Base-by-base conservation (phyloP, 164 flowering plant genomes). In the Liquidambar formosana region DNA sequence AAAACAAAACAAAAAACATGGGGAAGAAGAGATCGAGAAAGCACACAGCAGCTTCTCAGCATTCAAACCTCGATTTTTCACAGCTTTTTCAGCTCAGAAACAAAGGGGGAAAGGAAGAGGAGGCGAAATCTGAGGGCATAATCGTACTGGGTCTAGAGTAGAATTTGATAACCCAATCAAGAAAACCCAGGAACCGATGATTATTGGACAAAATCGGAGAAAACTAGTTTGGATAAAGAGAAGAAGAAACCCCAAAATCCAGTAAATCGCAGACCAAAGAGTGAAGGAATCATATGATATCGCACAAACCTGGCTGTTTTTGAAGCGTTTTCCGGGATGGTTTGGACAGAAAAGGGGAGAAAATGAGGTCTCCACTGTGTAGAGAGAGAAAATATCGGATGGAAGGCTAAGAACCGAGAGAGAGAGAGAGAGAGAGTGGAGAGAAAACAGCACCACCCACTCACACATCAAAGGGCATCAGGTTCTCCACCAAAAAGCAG, bases 391-490 rank as follows among this genome's bases (percentile, higher is more conserved):
- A 33, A 33, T 33, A 33, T 33, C 41, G 41, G 41, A 33, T 33
- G 6, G 41, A 2, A 33, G 6, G 6, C 41, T 33, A 33, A 33
- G 6, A 33, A 33, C 41, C 41, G 43, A 41, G 28, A 61, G 53
- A 12, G 65, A 41, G 56, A 58, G 62, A 45, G 19, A 14, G 21
- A 47, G 48, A 64, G 71, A 59, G 63, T 27, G 19, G 67, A 56
- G 73, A 45, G 41, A 65, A 80, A 84, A 68, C 71, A 82, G 79
- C 85, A 86, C 90, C 88, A 86, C 86, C 83, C 90, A 85, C 89
- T 79, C 76, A 81, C 78, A 80, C 88, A 86, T 85, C 89, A 83
- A 77, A 70, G 70, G 86, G 90, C 85, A 86, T 86, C 89, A 76
- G 83, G 85, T 83, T 83, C 87, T 76, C 82, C 75, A 75, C 78